Evolutionary conservation across 208 protist species (phyloP).

Genomic region (Trichomonas vaginalis): DNA sequence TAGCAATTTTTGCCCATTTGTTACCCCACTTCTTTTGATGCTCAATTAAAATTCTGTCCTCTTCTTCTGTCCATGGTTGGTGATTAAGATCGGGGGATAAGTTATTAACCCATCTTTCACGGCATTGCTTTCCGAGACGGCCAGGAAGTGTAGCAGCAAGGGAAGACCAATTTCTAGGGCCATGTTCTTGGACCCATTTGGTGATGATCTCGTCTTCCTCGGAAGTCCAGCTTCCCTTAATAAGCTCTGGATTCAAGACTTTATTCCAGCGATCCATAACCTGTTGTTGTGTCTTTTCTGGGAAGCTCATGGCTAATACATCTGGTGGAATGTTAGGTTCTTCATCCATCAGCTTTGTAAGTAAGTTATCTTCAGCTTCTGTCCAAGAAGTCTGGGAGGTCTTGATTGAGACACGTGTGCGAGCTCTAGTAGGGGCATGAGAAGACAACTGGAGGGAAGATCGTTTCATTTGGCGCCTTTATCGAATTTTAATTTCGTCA

Average conservation of each 20-base stretch:
- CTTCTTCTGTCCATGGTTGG: slow-evolving; percentile 3
- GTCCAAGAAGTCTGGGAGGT: background rate
- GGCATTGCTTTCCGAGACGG: background rate
- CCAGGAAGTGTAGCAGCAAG: background rate
- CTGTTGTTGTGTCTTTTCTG: background rate
- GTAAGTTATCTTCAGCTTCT: background rate
- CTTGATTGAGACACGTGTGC: background rate
- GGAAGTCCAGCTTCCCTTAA: background rate
- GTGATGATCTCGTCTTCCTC: background rate
- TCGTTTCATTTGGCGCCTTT: background rate
- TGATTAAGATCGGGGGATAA: background rate
- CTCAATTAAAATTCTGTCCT: background rate
- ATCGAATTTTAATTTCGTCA: background rate
- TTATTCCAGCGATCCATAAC: background rate
- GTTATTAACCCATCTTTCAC: background rate
- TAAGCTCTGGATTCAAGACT: background rate
- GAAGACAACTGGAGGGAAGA: background rate
- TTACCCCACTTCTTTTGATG: slow-evolving; percentile 3
- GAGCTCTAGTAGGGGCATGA: background rate
- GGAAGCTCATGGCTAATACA: background rate
- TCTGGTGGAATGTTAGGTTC: background rate
- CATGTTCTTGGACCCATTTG: background rate
- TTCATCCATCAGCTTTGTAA: background rate
- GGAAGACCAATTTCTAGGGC: background rate
- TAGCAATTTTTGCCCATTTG: background rate